phyloP scores from a whole-genome alignment of 345 rosid species.

The Salix exigua region DNA sequence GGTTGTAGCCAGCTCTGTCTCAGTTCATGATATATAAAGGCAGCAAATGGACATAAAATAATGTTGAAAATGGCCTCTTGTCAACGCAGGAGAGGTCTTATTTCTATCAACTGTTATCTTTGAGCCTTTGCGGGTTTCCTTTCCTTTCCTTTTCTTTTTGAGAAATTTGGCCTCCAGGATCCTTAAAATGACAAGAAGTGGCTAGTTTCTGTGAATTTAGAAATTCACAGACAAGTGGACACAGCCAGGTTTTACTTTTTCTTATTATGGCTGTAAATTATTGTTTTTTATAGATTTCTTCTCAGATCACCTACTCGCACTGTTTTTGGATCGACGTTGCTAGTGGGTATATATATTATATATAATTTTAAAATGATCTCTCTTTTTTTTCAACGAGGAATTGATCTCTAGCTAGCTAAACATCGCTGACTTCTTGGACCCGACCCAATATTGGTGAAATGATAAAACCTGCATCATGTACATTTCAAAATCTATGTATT shows the following conservation, averaged over 20 bases:
- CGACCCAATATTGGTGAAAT: background rate
- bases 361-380: background rate
- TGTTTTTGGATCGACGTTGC: background rate
- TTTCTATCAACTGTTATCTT: background rate
- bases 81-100: slow-evolving; percentile 10
- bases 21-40: background rate
- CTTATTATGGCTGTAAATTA: background rate
- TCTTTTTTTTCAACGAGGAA: background rate
- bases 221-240: background rate
- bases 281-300: background rate
- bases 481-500: background rate
- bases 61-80: slow-evolving; percentile 3
- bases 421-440: background rate
- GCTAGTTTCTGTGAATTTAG: slow-evolving; percentile 13
- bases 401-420: background rate
- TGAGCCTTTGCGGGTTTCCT: background rate
- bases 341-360: background rate
- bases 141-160: background rate
- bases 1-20: background rate
- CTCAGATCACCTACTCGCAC: background rate
- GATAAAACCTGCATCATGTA: background rate
- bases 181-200: slow-evolving; percentile 7
- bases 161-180: background rate
- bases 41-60: background rate
- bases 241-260: background rate